These are phyloP conservation scores for Phytophthora chlamydospora DNA, from an alignment of 352 stramenopile genomes.

Conservation along the genomic window DNA sequence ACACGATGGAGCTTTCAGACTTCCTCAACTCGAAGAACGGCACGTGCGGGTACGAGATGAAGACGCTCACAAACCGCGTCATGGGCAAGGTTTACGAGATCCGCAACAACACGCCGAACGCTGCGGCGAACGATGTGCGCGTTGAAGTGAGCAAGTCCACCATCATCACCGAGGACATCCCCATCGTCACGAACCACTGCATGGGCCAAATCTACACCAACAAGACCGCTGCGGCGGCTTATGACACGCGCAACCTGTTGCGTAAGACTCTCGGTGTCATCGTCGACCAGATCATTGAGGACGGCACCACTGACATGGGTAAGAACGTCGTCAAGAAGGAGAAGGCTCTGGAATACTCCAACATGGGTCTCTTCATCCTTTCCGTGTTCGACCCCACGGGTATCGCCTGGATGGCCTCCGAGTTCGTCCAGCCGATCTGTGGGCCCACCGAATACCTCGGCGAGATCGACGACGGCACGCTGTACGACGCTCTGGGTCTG, in stretches of 20 bases:
- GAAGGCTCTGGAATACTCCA: slow-evolving; percentile 25
- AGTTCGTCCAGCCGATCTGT: slow-evolving; percentile 67
- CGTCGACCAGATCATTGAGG: slow-evolving; percentile 36
- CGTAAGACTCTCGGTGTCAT: slow-evolving; percentile 41
- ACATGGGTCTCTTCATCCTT: slow-evolving; percentile 48
- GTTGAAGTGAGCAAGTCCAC: slow-evolving; percentile 31
- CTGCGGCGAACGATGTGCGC: slow-evolving; percentile 25
- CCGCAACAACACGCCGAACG: slow-evolving; percentile 27
- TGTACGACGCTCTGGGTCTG: slow-evolving; percentile 50
- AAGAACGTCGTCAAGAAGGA: slow-evolving; percentile 30
- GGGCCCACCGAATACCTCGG: slow-evolving; percentile 48
- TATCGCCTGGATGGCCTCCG: slow-evolving; percentile 49
- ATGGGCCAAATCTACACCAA: slow-evolving; percentile 40
- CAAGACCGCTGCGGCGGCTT: slow-evolving; percentile 22
- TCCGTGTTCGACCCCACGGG: slow-evolving; percentile 56
- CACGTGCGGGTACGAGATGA: slow-evolving; percentile 36
- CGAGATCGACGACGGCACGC: slow-evolving; percentile 54
- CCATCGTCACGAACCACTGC: slow-evolving; percentile 36
- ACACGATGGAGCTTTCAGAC: slow-evolving; percentile 11
- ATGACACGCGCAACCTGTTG: slow-evolving; percentile 28
- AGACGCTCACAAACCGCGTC: slow-evolving; percentile 38
- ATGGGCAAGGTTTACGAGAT: slow-evolving; percentile 40
- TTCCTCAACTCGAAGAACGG: slow-evolving; percentile 35
- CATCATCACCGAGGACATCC: slow-evolving; percentile 29
- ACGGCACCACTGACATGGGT: slow-evolving; percentile 36